phyloP scores from a whole-genome alignment of 352 stramenopile species.

The Phytophthora boehmeriae region DNA sequence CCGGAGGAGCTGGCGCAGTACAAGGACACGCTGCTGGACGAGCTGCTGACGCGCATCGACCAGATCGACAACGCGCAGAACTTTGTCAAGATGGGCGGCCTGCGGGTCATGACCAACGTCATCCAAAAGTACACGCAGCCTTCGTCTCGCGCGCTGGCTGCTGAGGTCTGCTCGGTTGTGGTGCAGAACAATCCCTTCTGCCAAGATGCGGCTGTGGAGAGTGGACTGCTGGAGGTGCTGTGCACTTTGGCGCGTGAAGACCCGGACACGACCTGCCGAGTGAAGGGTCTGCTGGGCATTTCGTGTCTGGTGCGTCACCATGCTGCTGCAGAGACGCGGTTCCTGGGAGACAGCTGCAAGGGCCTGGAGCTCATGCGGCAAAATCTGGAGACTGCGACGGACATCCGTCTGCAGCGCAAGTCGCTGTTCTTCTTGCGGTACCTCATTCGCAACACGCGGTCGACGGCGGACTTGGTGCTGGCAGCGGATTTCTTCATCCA shows the following conservation, averaged over 20 bases:
- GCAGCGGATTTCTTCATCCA: constrained; percentile 55
- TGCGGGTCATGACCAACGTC: constrained; percentile 62
- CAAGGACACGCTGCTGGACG: constrained; percentile 81
- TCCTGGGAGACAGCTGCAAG: constrained; percentile 61
- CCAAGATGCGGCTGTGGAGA: constrained; percentile 72
- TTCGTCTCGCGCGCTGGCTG: constrained; percentile 65
- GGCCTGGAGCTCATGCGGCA: constrained; percentile 60
- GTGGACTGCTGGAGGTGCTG: constrained; percentile 69
- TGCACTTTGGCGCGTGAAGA: constrained; percentile 64
- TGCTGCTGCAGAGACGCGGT: constrained; percentile 58
- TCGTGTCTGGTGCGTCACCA: constrained; percentile 85
- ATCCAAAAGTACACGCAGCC: constrained; percentile 60
- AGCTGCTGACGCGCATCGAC: constrained; percentile 85
- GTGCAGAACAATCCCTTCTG: constrained; percentile 90
- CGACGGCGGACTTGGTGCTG: constrained; percentile 55
- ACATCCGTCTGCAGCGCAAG: constrained; percentile 82
- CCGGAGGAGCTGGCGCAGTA: constrained; percentile 79
- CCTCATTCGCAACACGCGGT: constrained; percentile 64
- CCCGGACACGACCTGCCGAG: constrained; percentile 65
- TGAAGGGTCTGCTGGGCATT: constrained; percentile 83
- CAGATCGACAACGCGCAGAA: constrained; percentile 91
- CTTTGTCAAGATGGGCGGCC: constrained; percentile 85
- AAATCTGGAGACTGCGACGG: constrained; percentile 53
- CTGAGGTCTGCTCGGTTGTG: constrained; percentile 80
- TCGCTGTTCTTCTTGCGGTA: constrained; percentile 86